Base-by-base conservation (phyloP, 139 green algal genomes). In the Coelastrella sp. region DNA sequence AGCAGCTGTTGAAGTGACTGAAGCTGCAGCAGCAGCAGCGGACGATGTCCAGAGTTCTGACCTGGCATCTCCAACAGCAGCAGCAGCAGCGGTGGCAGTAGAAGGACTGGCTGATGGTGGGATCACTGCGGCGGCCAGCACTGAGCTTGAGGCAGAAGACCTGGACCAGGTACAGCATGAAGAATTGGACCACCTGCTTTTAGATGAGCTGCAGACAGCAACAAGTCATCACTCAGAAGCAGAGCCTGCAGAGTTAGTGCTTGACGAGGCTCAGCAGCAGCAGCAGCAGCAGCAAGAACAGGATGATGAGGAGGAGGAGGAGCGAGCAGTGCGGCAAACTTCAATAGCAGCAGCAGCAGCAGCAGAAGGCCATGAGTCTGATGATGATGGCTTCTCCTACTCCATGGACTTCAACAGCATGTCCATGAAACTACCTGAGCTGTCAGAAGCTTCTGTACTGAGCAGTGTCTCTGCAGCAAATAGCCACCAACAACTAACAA, bases 401-500 rank as follows among this genome's bases (percentile, higher is more conserved):
- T 86, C 81, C 59, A 58, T 73, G 81, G 81, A 86, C 22, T 75
- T 75, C 74, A 80, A 57, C 68, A 76, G 68, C 19, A 49, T 76
- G 19, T 76, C 68, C 19, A 76, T 35, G 68, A 15, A 76, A 24
- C 8, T 76, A 11, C 7, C 15, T 76, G 68, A 76, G 24, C 15
- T 27, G 68, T 8, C 68, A 8, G 68, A 76, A 4, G 19, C 15
- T 49, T 49, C 35, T 76, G 63, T 70, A 7, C 7, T 27, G 70
- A 12, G 15, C 22, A 25, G 17, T 35, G 20, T 25, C 20, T 7
- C 74, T 80, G 74, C 24, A 19, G 74, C 24, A 27, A 4, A 22
- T 72, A 72, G 15, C 63, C 12, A 72, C 12, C 12, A 14, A 72
- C 63, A 14, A 72, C 63, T 15, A 84, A 57, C 19, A 49, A 7